Evolutionary conservation across 371 early-diverging fungal genomes (phyloP), one percentile per base, ranked within the genome.

Genomic region (Mucor irregularis): DNA sequence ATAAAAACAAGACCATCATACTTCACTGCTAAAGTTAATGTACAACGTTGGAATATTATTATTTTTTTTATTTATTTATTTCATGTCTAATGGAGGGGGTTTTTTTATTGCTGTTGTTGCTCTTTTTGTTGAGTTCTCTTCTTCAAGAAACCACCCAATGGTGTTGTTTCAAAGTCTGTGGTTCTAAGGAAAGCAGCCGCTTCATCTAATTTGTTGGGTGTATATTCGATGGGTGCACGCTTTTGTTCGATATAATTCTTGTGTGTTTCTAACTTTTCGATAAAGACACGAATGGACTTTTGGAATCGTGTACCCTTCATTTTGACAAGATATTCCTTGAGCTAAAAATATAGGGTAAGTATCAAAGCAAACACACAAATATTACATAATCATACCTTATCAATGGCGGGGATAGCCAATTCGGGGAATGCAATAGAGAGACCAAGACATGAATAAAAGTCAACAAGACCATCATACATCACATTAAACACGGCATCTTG

Each of bases 351-450:
- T 5, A 19, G 6, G 40, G 5, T 5, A 17, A 6, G 11, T 5
- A 21, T 40, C 10, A 40, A 21, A 39, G 7, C 24, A 51, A n/a
- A n/a, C n/a, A n/a, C n/a, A n/a, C n/a, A n/a, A n/a, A n/a, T 46
- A 40, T 35, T 31, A 38, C 24, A 35, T 13, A 31, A n/a, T 13
- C 17, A 53, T 67, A 88, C 81, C 70, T 86, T 87, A 37, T 87
- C 72, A 50, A 92, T 74, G 2, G 88, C 88, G 9, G 94, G 92
- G 43, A 91, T 82, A 26, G 75, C 86, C 44, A 95, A 62, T 62
- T 96, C 96, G 9, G 96, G 96, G 84, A 95, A 97, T n/a, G 92
- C 90, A 62, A 97, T 93, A 34, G 88, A 88, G 16, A 81, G 68
- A 26, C 91, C 83, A 60, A 84, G 84, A 34, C 86, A 69, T n/a